A percentile compares a stretch with the other conserved stretches of the same genome.
Evolutionary conservation across 371 early-diverging fungal species (phyloP).

Genomic region (Zopfochytrium polystomum): DNA sequence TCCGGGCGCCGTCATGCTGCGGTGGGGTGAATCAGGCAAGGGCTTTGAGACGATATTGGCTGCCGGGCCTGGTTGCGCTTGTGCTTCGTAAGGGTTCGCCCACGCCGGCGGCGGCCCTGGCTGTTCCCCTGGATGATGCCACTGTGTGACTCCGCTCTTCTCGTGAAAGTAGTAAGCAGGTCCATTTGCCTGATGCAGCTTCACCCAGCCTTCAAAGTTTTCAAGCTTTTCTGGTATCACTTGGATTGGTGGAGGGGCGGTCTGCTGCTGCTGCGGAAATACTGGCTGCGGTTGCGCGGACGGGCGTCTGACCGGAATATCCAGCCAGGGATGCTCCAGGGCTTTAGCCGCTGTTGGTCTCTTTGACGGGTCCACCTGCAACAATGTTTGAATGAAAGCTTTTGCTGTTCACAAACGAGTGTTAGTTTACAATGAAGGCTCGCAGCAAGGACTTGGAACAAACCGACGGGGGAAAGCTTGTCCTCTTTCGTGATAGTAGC

Average conservation of each 20-base stretch:
- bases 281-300: background rate
- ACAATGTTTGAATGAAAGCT: background rate
- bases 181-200: constrained; percentile 12
- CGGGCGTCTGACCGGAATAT: background rate
- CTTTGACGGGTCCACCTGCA: constrained; percentile 10
- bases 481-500: background rate
- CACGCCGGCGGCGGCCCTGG: constrained; percentile 8
- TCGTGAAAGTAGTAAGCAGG: constrained; percentile 24
- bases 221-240: constrained; percentile 14
- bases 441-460: constrained; percentile 1
- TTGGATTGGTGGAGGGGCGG: background rate
- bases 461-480: background rate
- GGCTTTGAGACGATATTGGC: too few species aligned
- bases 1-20: too few species aligned
- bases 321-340: constrained; percentile 20
- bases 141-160: constrained; percentile 15
- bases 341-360: constrained; percentile 15
- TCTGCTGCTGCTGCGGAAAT: background rate
- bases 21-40: too few species aligned
- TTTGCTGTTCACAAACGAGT: background rate
- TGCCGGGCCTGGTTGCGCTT: too few species aligned
- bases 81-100: too few species aligned
- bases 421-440: background rate
- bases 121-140: constrained; percentile 24
- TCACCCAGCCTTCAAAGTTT: constrained; percentile 26